phyloP scores from a whole-genome alignment of 192 early-diverging fungal species.

The Coemansia sp. region DNA sequence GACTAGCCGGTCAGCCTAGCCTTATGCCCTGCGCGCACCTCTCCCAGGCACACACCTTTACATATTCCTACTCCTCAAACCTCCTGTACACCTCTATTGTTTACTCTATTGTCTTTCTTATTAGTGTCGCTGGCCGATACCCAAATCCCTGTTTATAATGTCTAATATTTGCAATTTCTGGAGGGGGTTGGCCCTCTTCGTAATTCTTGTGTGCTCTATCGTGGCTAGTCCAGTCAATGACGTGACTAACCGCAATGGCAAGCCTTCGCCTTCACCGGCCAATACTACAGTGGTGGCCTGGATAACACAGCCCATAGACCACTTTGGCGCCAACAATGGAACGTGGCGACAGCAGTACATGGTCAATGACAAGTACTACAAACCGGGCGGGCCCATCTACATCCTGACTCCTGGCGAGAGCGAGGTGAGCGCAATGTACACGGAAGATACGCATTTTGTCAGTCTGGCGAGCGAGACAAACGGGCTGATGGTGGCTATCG shows the following conservation, averaged over 20 bases:
- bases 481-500: conserved; percentile 56
- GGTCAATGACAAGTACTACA: conserved; percentile 35
- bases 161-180: background rate
- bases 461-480: conserved; percentile 53
- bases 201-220: background rate
- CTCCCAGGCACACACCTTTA: background rate
- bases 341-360: conserved; percentile 30
- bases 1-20: background rate
- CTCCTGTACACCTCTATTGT: background rate
- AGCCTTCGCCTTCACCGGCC: background rate
- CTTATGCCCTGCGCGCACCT: background rate
- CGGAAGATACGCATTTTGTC: conserved; percentile 15
- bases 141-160: background rate
- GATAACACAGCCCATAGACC: conserved; percentile 37
- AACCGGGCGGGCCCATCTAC: conserved; percentile 35
- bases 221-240: background rate
- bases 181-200: background rate
- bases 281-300: conserved; percentile 13
- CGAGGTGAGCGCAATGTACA: conserved; percentile 8
- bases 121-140: background rate
- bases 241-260: background rate
- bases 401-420: conserved; percentile 32
- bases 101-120: background rate
- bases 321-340: conserved; percentile 28
- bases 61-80: background rate